Evolutionary conservation across 2,329 filamentous ascomycete genomes (phyloP), one percentile per base, ranked within the genome.

Genomic region (Monilinia laxa): DNA sequence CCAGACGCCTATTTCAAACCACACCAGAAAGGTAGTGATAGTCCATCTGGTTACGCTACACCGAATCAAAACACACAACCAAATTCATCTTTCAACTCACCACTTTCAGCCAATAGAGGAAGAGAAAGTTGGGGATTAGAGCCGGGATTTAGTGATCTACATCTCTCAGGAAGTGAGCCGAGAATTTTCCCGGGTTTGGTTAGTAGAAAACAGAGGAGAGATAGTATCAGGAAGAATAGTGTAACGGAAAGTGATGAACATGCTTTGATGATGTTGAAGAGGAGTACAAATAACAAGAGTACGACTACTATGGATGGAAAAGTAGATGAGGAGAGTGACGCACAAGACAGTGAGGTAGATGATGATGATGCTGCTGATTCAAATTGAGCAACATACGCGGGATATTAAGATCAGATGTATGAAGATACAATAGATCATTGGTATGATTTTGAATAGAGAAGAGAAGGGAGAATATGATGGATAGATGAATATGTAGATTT

Each of bases 111-210:
- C 25, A 66, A 54, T 70, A 65, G 71, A 38, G 71, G 72, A 16
- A 71, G 75, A 67, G 80, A 81, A 25, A 72, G 75, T 25, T 79
- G 78, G 77, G 70, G 78, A 18, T 72, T 78, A 10, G 78, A 81
- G 64, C 25, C 28, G 9, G 73, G 76, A 14, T 75, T 74, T 31
- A 76, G 78, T 57, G 80, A 83, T 68, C 71, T 79, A 65, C 81
- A 85, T 70, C 74, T 86, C 14, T 84, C 81, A 16, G 85, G 83
- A 4, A 83, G 80, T 59, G 89, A 92, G 76, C 90, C 89, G 14
- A 84, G 82, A 69, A 86, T 92, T 69, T 90, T 92, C 70, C 90
- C 90, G 0, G 90, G 90, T 0, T 83, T 93, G 42, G 83, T 92
- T 62, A 78, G 80, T 64, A 68, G 75, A n/a, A 69, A 69, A 14